These are phyloP conservation scores for Volvariella surrecta DNA, from an alignment of 1,284 basidiomycete genomes.

Conservation along the genomic window DNA sequence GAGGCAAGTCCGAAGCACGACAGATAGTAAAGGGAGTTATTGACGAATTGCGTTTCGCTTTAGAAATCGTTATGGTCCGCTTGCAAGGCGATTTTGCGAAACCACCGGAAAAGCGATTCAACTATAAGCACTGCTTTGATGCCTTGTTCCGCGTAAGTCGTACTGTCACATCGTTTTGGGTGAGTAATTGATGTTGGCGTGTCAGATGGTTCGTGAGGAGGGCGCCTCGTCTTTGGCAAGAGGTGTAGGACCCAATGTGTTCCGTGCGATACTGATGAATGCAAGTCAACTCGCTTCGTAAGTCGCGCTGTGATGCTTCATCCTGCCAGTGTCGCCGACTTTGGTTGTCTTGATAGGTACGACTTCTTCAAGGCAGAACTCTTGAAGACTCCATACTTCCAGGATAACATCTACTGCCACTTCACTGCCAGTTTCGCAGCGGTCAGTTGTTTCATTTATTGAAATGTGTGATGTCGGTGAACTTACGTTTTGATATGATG, in stretches of 20 bases:
- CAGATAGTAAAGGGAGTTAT: neutral
- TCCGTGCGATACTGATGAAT: constrained; percentile 86
- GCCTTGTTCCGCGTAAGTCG: constrained; percentile 66
- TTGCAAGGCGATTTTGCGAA: constrained; percentile 87
- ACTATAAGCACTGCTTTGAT: constrained; percentile 84
- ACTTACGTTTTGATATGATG: constrained; percentile 1
- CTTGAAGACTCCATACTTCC: constrained; percentile 59
- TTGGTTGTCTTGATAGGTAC: constrained; percentile 43
- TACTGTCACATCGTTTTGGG: neutral
- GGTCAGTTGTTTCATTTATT: constrained; percentile 31
- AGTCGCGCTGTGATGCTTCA: too few relatives aligned
- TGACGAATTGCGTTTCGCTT: too few relatives aligned
- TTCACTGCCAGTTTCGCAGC: constrained; percentile 83
- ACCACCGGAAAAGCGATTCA: constrained; percentile 74
- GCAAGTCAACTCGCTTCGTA: constrained; percentile 85
- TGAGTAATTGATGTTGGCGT: neutral
- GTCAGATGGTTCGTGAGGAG: constrained; percentile 79
- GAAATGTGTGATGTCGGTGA: constrained; percentile 1
- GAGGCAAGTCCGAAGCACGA: constrained; percentile 34
- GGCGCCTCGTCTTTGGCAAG: constrained; percentile 67
- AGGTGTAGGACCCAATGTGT: constrained; percentile 81
- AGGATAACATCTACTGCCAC: constrained; percentile 77
- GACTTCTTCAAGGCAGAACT: constrained; percentile 85
- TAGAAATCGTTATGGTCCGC: constrained; percentile 83
- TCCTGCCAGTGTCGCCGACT: neutral